These are phyloP conservation scores for Coemansia sp. DNA, from an alignment of 192 early-diverging fungal genomes.

Conservation along the genomic window DNA sequence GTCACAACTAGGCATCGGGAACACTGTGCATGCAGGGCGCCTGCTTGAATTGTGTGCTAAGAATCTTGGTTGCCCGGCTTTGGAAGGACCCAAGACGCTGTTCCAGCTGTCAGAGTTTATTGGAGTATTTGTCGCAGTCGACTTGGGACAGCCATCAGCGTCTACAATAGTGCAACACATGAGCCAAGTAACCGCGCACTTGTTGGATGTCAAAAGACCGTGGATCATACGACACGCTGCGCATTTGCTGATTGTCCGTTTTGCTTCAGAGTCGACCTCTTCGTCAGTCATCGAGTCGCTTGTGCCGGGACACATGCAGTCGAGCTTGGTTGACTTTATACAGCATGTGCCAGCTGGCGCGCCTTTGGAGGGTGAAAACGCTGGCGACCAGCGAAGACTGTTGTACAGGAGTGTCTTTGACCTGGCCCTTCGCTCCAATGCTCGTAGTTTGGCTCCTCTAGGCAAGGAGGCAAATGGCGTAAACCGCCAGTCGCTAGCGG, in stretches of 20 bases:
- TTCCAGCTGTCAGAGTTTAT: conserved; percentile 16
- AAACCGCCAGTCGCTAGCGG: neutral
- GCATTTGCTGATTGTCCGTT: conserved; percentile 9
- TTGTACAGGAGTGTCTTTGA: neutral
- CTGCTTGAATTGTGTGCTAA: conserved; percentile 14
- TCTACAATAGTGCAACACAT: neutral
- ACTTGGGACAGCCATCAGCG: neutral
- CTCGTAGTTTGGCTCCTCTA: neutral
- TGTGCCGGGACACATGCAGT: conserved; percentile 11
- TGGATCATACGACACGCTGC: conserved; percentile 32
- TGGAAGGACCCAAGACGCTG: neutral
- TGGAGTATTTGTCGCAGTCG: conserved; percentile 17
- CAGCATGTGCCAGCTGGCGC: conserved; percentile 15
- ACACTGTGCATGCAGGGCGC: neutral
- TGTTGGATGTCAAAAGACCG: neutral
- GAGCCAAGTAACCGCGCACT: conserved; percentile 8
- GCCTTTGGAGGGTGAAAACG: neutral
- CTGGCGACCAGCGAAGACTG: neutral
- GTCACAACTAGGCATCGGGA: neutral
- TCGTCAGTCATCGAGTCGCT: conserved; percentile 12
- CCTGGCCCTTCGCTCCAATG: neutral
- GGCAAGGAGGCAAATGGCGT: neutral
- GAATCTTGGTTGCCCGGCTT: conserved; percentile 2
- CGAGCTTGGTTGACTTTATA: conserved; percentile 16
- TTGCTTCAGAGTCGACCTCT: conserved; percentile 19